Evolutionary conservation across 768 basidiomycete genomes (phyloP).

Genomic region (Amanita brunnescens): DNA sequence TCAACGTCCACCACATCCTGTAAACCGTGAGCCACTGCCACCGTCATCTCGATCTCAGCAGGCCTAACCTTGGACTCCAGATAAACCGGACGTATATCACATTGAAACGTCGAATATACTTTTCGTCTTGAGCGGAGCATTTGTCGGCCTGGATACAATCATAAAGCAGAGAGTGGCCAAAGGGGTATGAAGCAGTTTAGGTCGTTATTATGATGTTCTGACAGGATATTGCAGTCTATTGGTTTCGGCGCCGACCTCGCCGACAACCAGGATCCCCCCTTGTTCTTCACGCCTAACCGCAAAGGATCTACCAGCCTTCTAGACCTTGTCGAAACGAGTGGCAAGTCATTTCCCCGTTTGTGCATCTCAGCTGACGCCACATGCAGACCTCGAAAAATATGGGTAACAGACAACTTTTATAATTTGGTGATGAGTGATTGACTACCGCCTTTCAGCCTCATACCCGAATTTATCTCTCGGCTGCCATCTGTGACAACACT

Average conservation of each 20-base stretch:
- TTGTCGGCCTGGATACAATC: constrained; percentile 82
- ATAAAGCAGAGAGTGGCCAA: constrained; percentile 75
- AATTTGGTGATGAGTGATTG: neutral
- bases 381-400: constrained; percentile 71
- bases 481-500: constrained; percentile 89
- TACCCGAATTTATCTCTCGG: constrained; percentile 92
- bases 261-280: constrained; percentile 31
- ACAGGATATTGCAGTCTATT: constrained; percentile 54
- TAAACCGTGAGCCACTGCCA: constrained; percentile 22
- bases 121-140: constrained; percentile 94
- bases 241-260: constrained; percentile 56
- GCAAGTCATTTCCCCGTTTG: constrained; percentile 24
- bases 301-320: constrained; percentile 45
- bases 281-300: constrained; percentile 75
- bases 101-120: constrained; percentile 87
- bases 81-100: constrained; percentile 59
- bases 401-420: constrained; percentile 36
- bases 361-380: neutral
- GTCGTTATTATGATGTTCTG: constrained; percentile 5
- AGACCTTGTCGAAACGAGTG: constrained; percentile 64
- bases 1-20: constrained; percentile 36
- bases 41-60: neutral
- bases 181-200: constrained; percentile 48
- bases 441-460: constrained; percentile 48
- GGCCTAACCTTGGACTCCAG: constrained; percentile 13